Percentiles rank a stretch among this genome's conserved stretches.
These are phyloP conservation scores for Astrothelium subdiscretum DNA, from an alignment of 495 filamentous ascomycete species.

Conservation along the genomic window DNA sequence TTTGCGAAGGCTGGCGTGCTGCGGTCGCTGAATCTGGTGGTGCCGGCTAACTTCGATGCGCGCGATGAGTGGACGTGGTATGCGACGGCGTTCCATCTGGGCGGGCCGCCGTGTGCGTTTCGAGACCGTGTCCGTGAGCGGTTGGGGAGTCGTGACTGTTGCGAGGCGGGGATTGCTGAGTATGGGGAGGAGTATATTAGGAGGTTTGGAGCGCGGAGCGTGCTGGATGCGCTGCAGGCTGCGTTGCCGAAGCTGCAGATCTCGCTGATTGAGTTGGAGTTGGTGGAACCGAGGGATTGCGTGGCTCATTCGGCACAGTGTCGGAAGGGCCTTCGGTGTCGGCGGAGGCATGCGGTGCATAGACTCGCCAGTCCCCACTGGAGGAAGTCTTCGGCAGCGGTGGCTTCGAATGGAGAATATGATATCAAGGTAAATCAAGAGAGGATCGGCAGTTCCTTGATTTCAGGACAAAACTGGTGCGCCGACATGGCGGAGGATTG, in stretches of 20 bases:
- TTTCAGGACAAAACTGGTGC: background rate
- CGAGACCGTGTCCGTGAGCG: background rate
- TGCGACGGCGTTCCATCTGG: background rate
- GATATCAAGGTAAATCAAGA: background rate
- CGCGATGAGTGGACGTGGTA: background rate
- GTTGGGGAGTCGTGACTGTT: background rate
- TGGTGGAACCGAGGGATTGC: background rate
- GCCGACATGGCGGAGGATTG: background rate
- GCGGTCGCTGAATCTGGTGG: background rate
- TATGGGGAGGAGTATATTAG: background rate
- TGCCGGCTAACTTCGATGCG: background rate
- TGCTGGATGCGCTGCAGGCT: background rate
- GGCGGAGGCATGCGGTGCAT: background rate
- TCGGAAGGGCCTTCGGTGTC: background rate
- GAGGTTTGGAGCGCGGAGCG: background rate
- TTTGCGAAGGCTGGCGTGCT: background rate
- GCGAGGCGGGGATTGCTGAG: background rate
- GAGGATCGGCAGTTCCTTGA: background rate
- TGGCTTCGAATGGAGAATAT: background rate
- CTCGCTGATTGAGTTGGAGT: background rate
- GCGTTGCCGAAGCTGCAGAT: background rate
- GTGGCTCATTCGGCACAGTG: background rate
- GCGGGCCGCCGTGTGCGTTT: background rate
- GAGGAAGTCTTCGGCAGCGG: background rate
- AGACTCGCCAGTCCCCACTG: background rate